phyloP scores from a whole-genome alignment of 106 monocot species.

The Apostasia shenzhenica region DNA sequence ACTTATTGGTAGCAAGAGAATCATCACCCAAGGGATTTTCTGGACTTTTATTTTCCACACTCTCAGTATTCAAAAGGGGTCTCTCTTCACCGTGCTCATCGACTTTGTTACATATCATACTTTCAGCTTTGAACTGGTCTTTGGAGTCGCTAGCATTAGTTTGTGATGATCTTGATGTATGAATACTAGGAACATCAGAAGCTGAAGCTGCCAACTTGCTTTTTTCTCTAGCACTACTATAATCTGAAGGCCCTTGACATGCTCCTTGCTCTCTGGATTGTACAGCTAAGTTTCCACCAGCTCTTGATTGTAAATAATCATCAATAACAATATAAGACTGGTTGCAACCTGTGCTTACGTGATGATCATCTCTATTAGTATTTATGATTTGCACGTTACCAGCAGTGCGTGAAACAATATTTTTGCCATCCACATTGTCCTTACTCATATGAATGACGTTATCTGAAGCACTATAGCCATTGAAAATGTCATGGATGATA shows the following conservation, averaged over 20 bases:
- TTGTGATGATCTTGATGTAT: conserved; percentile 9
- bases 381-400: conserved; percentile 11
- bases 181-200: conserved; percentile 8
- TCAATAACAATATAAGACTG: conserved; percentile 14
- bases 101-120: conserved; percentile 10
- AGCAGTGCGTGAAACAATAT: conserved; percentile 1
- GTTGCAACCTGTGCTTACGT: not conserved
- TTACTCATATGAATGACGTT: conserved; percentile 7
- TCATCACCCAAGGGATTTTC: conserved; percentile 17
- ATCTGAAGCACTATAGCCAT: conserved; percentile 7
- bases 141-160: conserved; percentile 14
- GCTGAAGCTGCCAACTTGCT: conserved; percentile 13
- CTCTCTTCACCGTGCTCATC: conserved; percentile 8
- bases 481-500: conserved; percentile 8
- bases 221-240: conserved; percentile 11
- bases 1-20: conserved; percentile 16
- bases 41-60: conserved; percentile 7
- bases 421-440: conserved; percentile 20
- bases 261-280: conserved; percentile 10
- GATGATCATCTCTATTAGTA: conserved; percentile 10
- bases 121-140: conserved; percentile 39
- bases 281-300: conserved; percentile 4
- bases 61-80: conserved; percentile 7
- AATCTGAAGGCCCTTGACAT: conserved; percentile 4
- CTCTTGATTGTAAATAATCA: not conserved